phyloP scores from a whole-genome alignment of 2,329 filamentous ascomycete species.

The Calonectria fujianensis region DNA sequence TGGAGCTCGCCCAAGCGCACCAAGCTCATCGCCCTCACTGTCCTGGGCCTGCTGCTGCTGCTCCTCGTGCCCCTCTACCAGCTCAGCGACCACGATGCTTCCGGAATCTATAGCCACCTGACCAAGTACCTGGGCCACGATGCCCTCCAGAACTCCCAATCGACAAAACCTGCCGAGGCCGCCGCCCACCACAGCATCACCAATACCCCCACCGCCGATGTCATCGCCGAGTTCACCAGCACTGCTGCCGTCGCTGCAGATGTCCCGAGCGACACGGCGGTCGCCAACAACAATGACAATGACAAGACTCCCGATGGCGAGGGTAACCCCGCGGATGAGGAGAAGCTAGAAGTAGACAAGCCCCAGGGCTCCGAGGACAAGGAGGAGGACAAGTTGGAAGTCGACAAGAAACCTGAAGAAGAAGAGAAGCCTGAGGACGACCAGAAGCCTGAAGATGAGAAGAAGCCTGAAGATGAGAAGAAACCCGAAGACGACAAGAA shows the following conservation, averaged over 20 bases:
- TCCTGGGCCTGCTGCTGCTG: conserved; percentile 54
- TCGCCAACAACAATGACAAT: conserved; percentile 25
- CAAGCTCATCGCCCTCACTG: conserved; percentile 54
- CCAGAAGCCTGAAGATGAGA: neutral
- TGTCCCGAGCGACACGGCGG: neutral
- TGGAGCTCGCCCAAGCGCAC: conserved; percentile 56
- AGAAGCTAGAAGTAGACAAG: conserved; percentile 12
- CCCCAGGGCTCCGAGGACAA: conserved; percentile 15
- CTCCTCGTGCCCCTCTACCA: conserved; percentile 58
- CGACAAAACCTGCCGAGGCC: conserved; percentile 35
- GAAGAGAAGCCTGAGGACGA: neutral
- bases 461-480: neutral
- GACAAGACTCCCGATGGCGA: conserved; percentile 32
- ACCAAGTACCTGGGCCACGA: conserved; percentile 56
- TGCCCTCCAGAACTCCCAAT: conserved; percentile 62
- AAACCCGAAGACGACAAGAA: neutral
- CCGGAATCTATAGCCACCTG: conserved; percentile 57
- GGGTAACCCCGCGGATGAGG: conserved; percentile 34
- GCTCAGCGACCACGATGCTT: conserved; percentile 53
- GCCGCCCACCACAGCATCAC: conserved; percentile 55
- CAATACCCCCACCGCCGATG: conserved; percentile 51
- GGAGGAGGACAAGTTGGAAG: conserved; percentile 17
- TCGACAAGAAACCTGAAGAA: neutral
- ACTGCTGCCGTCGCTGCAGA: neutral
- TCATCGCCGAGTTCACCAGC: neutral